phyloP scores from a whole-genome alignment of 495 filamentous ascomycete genomes.

The Poronia punctata region DNA sequence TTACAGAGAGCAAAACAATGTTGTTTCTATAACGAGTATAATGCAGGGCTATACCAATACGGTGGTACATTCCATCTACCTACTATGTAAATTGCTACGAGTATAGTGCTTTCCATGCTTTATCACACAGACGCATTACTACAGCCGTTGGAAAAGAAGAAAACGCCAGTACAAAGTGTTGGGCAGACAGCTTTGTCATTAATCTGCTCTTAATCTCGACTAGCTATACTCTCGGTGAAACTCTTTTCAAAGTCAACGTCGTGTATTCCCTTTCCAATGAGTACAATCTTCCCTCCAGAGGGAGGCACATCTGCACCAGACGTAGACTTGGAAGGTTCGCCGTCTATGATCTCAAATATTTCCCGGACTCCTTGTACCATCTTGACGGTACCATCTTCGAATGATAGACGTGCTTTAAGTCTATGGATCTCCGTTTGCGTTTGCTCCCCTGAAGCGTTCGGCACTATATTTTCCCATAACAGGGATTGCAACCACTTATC shows the following conservation, averaged over 20 bases:
- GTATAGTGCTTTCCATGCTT: no score
- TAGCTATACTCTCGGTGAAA: conserved; percentile 19
- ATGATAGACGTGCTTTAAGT: conserved; percentile 66
- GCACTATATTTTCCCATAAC: conserved; percentile 73
- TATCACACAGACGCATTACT: no score
- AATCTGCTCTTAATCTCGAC: conserved; percentile 1
- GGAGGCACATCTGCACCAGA: conserved; percentile 7
- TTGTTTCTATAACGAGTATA: no score
- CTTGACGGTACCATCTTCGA: conserved; percentile 55
- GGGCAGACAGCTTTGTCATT: not conserved
- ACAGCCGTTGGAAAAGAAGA: no score
- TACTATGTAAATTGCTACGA: no score
- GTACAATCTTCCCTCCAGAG: conserved; percentile 61
- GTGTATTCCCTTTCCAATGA: conserved; percentile 67
- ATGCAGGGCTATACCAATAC: no score
- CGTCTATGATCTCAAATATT: conserved; percentile 83
- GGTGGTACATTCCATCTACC: no score
- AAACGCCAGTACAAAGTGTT: no score
- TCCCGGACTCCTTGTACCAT: conserved; percentile 90
- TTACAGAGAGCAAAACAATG: no score
- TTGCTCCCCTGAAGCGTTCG: conserved; percentile 21
- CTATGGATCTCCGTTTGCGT: conserved; percentile 68
- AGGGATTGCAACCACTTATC: conserved; percentile 80
- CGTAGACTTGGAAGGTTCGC: conserved; percentile 26
- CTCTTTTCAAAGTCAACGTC: conserved; percentile 38